Percentiles rank a stretch among this genome's conserved stretches.
Conservation (phyloP, 2,329 filamentous ascomycete species). For the Hypoxylon sp. region DNA sequence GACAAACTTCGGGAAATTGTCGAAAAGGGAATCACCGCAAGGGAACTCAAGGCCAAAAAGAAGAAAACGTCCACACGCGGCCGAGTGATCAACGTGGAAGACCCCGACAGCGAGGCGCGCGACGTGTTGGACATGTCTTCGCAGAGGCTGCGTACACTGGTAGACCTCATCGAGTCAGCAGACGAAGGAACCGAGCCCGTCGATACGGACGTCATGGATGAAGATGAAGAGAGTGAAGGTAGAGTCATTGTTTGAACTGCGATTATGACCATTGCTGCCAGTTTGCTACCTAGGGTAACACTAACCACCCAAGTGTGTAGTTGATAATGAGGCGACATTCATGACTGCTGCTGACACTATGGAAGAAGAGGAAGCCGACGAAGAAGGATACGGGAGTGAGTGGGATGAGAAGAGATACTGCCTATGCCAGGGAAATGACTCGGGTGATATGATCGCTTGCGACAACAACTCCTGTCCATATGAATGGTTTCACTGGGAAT, state of each 20-base stretch:
- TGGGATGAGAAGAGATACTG: constrained; percentile 21
- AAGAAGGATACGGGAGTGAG: neutral
- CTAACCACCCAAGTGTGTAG: constrained; percentile 9
- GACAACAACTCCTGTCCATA: constrained; percentile 25
- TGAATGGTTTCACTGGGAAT: constrained; percentile 34
- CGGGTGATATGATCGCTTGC: constrained; percentile 29
- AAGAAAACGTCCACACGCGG: constrained; percentile 44
- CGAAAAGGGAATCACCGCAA: constrained; percentile 57
- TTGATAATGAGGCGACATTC: constrained; percentile 26
- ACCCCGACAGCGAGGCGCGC: constrained; percentile 52
- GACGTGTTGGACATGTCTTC: constrained; percentile 55
- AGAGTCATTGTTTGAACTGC: constrained; percentile 1
- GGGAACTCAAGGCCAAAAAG: constrained; percentile 56
- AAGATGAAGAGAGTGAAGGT: constrained; percentile 31
- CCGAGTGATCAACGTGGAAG: constrained; percentile 35
- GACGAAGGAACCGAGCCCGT: constrained; percentile 18
- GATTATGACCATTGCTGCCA: neutral
- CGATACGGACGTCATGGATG: constrained; percentile 22
- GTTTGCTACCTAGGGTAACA: neutral
- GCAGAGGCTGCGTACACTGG: constrained; percentile 52
- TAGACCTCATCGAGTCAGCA: constrained; percentile 46
- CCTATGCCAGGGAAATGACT: constrained; percentile 15
- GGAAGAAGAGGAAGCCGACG: constrained; percentile 8
- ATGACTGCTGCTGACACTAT: constrained; percentile 23
- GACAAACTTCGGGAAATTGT: constrained; percentile 51